Conservation (phyloP, 2,329 filamentous ascomycete species). For the Epichloe glyceriae region DNA sequence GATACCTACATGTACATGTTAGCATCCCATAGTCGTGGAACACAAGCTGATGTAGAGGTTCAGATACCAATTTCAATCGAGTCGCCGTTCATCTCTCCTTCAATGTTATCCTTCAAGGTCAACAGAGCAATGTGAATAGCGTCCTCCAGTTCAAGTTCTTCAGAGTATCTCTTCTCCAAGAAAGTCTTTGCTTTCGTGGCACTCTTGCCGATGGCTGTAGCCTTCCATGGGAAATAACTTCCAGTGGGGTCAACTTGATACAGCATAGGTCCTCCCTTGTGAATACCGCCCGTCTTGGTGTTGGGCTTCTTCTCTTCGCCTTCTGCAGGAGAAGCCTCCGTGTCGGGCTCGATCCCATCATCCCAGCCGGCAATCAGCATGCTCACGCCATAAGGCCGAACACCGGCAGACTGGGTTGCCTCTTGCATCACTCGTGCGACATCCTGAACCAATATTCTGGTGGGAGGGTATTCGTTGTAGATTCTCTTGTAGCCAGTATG, state of each 20-base stretch:
- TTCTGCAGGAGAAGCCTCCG: constrained; percentile 40
- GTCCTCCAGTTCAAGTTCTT: constrained; percentile 92
- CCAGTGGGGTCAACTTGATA: constrained; percentile 99
- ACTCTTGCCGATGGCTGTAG: constrained; percentile 96
- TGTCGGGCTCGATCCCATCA: constrained; percentile 83
- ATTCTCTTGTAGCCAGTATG: constrained; percentile 99
- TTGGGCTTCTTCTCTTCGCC: constrained; percentile 63
- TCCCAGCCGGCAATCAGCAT: constrained; percentile 96
- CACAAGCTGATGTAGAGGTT: background rate
- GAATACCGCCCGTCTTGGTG: constrained; percentile 86
- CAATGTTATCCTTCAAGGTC: constrained; percentile 97
- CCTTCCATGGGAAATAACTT: constrained; percentile 99
- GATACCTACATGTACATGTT: constrained; percentile 49
- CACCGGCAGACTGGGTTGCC: constrained; percentile 94
- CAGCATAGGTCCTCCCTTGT: constrained; percentile 91
- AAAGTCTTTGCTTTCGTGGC: constrained; percentile 98
- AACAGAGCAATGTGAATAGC: constrained; percentile 95
- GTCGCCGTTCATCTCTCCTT: constrained; percentile 98
- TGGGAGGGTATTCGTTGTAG: constrained; percentile 99
- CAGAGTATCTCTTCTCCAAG: constrained; percentile 96
- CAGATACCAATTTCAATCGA: constrained; percentile 88
- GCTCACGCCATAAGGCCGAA: constrained; percentile 91
- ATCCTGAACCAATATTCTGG: constrained; percentile 96
- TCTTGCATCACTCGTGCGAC: constrained; percentile 98
- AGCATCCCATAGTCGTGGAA: constrained; percentile 7